Evolutionary conservation across 2,329 filamentous ascomycete species (phyloP).

Genomic region (Nigrospora osmanthi): DNA sequence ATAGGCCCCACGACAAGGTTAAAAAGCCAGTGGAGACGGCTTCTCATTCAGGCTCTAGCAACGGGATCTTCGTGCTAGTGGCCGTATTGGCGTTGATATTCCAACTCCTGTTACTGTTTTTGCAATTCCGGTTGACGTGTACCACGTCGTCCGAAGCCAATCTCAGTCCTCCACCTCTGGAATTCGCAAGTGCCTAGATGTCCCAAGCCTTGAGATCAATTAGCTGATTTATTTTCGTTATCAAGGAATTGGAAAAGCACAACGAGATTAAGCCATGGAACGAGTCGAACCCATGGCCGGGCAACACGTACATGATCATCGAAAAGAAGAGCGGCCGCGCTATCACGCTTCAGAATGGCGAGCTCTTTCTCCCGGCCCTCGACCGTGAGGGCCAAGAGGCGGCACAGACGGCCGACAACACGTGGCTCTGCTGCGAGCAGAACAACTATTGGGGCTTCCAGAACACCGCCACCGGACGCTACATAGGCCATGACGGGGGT

Average conservation of each 20-base stretch:
- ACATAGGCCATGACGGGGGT: background rate
- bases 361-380: background rate
- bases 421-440: background rate
- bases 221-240: background rate
- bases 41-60: background rate
- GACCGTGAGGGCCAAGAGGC: background rate
- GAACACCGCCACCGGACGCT: background rate
- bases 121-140: background rate
- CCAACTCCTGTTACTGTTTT: background rate
- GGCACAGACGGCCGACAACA: background rate
- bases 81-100: background rate
- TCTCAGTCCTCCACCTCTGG: background rate
- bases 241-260: background rate
- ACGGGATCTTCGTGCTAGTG: background rate
- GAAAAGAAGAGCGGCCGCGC: background rate
- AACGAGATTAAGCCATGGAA: background rate
- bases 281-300: background rate
- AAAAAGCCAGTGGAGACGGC: background rate
- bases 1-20: background rate
- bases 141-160: background rate
- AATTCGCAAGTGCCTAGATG: background rate
- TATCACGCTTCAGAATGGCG: background rate
- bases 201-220: background rate
- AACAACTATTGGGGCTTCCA: conserved; percentile 1
- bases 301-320: background rate